A percentile compares a stretch with the other conserved stretches of the same genome.
Evolutionary conservation across 1,284 basidiomycete species (phyloP).

Genomic region (Fomitopsis palustris): DNA sequence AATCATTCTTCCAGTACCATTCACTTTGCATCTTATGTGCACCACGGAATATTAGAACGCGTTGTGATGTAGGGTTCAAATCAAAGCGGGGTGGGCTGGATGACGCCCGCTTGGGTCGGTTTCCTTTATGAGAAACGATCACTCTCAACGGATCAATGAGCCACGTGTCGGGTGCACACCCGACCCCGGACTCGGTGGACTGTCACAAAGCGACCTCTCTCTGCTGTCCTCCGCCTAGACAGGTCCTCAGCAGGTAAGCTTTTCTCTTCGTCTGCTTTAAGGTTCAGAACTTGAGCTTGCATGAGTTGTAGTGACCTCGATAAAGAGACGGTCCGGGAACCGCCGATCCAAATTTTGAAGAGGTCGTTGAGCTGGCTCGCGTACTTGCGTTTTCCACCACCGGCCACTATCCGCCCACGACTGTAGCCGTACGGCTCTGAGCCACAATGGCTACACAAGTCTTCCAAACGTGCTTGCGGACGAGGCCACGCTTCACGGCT

Average conservation of each 20-base stretch:
- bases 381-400: neutral
- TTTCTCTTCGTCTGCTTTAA: neutral
- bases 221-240: neutral
- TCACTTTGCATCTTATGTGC: too few relatives aligned
- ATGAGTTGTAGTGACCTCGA: neutral
- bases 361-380: neutral
- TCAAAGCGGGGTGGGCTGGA: too few relatives aligned
- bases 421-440: neutral
- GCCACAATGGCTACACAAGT: conserved; percentile 11
- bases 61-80: too few relatives aligned
- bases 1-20: too few relatives aligned
- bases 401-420: neutral
- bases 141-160: too few relatives aligned
- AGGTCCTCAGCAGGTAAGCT: neutral
- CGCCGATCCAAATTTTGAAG: neutral
- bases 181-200: neutral
- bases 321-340: neutral
- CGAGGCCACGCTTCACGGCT: conserved; percentile 11
- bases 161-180: neutral
- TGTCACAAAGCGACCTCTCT: neutral
- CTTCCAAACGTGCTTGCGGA: conserved; percentile 18
- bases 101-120: too few relatives aligned
- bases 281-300: neutral
- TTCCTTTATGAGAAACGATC: too few relatives aligned
- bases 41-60: too few relatives aligned